Percentiles rank a stretch among this genome's conserved stretches.
Evolutionary conservation across 257 asterid species (phyloP).

Genomic region (Solanum pennellii): DNA sequence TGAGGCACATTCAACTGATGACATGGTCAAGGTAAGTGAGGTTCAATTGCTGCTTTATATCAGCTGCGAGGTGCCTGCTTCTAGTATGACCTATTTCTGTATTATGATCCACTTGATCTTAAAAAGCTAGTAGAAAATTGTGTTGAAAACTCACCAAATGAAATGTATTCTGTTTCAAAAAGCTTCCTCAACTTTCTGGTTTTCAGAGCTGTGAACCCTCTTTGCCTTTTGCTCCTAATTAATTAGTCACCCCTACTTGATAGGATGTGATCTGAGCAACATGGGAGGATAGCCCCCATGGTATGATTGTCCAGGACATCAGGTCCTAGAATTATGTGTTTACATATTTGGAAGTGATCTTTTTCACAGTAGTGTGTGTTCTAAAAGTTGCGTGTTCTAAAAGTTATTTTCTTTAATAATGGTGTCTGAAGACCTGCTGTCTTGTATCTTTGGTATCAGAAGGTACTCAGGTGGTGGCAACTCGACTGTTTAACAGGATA

Average conservation of each 20-base stretch:
- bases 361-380: neutral
- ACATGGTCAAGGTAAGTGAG: slow-evolving; percentile 61
- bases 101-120: neutral
- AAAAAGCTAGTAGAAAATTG: neutral
- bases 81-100: neutral
- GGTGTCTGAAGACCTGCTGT: neutral
- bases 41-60: neutral
- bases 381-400: neutral
- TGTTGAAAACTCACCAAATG: neutral
- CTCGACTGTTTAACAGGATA: neutral
- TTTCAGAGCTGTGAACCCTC: neutral
- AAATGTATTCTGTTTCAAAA: neutral
- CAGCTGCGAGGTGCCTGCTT: neutral
- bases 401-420: neutral
- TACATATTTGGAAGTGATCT: neutral
- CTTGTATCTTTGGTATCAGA: neutral
- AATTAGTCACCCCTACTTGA: neutral
- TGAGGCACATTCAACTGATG: slow-evolving; percentile 91
- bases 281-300: neutral
- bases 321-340: neutral
- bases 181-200: neutral
- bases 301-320: neutral
- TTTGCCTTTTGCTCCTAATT: neutral
- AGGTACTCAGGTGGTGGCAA: neutral
- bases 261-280: neutral